A percentile compares a stretch with the other conserved stretches of the same genome.
These are phyloP conservation scores for Moniliella sp. DNA, from an alignment of 1,284 basidiomycete species.

Conservation along the genomic window DNA sequence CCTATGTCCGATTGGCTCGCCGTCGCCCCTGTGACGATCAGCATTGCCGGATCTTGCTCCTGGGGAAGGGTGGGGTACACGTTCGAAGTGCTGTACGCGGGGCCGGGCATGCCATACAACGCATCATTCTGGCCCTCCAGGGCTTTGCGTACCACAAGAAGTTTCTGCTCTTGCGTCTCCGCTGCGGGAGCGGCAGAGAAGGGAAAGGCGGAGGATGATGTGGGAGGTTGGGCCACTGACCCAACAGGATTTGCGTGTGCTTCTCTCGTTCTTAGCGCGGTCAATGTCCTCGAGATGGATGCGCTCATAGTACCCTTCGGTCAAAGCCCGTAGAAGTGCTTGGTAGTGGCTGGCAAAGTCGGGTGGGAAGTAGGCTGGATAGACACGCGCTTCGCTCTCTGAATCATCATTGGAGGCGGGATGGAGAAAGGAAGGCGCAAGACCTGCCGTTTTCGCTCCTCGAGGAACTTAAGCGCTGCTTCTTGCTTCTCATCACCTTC, in stretches of 20 bases:
- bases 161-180: not conserved
- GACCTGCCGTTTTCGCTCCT: slow-evolving; percentile 12
- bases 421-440: slow-evolving; percentile 4
- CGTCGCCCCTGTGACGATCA: slow-evolving; percentile 13
- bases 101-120: not conserved
- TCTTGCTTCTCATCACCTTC: slow-evolving; percentile 19
- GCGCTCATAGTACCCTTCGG: slow-evolving; percentile 19
- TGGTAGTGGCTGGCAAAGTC: slow-evolving; percentile 27
- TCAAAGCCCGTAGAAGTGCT: slow-evolving; percentile 18
- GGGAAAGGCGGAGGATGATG: no score
- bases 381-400: slow-evolving; percentile 3
- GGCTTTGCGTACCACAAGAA: not conserved
- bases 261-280: no score
- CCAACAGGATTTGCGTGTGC: no score
- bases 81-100: not conserved
- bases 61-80: not conserved
- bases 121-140: not conserved
- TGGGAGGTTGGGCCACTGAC: no score
- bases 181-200: not conserved
- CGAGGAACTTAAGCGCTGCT: slow-evolving; percentile 12
- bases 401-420: not conserved
- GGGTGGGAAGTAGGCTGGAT: slow-evolving; percentile 16
- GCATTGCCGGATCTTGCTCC: slow-evolving; percentile 19
- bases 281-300: slow-evolving; percentile 14
- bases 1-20: slow-evolving; percentile 11